A percentile compares a stretch with the other conserved stretches of the same genome.
phyloP scores from a whole-genome alignment of 2,329 filamentous ascomycete species.

The Rasamsonia emersonii region DNA sequence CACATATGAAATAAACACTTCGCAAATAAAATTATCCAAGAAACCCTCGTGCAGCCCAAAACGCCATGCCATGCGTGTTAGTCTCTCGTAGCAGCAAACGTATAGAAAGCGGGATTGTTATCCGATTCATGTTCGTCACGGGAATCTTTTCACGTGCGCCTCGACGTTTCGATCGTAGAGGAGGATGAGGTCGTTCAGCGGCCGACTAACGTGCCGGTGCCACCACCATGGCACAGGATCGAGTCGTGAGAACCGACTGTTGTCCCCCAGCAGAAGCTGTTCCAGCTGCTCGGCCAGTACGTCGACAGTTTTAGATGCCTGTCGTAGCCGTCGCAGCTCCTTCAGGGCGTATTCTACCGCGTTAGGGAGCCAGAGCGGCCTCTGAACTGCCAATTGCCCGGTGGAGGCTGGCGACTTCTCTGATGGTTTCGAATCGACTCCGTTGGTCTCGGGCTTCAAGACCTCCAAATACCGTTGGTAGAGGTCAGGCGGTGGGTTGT shows the following conservation, averaged over 20 bases:
- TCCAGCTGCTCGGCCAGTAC: constrained; percentile 14
- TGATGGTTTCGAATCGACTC: constrained; percentile 1
- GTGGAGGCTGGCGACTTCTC: too few species aligned
- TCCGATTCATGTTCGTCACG: too few species aligned
- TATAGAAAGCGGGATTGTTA: too few species aligned
- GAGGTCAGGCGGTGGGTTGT: constrained; percentile 21
- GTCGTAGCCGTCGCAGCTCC: constrained; percentile 10
- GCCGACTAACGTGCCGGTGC: constrained; percentile 51
- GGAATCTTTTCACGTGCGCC: background rate
- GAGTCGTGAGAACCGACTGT: constrained; percentile 45
- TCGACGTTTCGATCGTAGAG: constrained; percentile 2
- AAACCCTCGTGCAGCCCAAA: too few species aligned
- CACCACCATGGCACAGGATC: constrained; percentile 52
- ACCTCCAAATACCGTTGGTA: constrained; percentile 19
- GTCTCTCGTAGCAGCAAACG: too few species aligned
- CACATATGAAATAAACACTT: too few species aligned
- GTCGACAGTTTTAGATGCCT: constrained; percentile 14
- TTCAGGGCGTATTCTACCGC: constrained; percentile 6
- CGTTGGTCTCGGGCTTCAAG: constrained; percentile 11
- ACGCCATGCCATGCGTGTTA: too few species aligned
- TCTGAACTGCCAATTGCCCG: too few species aligned
- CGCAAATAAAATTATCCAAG: too few species aligned
- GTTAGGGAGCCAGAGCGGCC: background rate
- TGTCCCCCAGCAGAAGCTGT: constrained; percentile 45
- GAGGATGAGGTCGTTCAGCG: constrained; percentile 21